phyloP scores from a whole-genome alignment of 225 moss, liverwort and hornwort species.

The Climacium dendroides region DNA sequence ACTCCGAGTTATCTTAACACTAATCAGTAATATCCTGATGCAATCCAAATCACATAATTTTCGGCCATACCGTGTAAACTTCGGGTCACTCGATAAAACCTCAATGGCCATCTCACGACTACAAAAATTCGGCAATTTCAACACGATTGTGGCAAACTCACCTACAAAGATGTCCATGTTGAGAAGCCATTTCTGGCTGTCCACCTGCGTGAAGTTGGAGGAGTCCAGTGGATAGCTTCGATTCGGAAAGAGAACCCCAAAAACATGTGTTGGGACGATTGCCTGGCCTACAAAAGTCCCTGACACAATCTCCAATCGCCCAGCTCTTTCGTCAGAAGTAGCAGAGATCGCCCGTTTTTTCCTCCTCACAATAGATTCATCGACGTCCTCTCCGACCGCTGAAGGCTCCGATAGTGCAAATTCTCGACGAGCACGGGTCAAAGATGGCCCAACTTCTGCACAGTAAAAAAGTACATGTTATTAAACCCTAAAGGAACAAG shows the following conservation, averaged over 20 bases:
- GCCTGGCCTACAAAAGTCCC: conserved; percentile 40
- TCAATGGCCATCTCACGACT: background rate
- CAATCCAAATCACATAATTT: background rate
- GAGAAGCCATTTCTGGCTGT: conserved; percentile 52
- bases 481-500: background rate
- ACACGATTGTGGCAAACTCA: background rate
- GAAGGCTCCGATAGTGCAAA: conserved; percentile 15
- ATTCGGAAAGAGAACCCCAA: conserved; percentile 65
- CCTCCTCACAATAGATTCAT: conserved; percentile 37
- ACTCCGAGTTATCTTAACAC: background rate
- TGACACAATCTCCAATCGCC: conserved; percentile 17
- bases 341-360: conserved; percentile 42
- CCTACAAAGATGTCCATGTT: conserved; percentile 68
- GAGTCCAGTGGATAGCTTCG: conserved; percentile 63
- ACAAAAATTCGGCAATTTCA: background rate
- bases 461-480: background rate
- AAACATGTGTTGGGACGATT: conserved; percentile 34
- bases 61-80: background rate
- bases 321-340: conserved; percentile 8
- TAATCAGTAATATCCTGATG: background rate
- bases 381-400: conserved; percentile 28
- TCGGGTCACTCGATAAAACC: background rate
- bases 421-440: conserved; percentile 21
- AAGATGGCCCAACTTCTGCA: conserved; percentile 21
- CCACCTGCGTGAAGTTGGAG: conserved; percentile 65